Conservation (phyloP, 2,329 filamentous ascomycete genomes). For the Aspergillus unguis region DNA sequence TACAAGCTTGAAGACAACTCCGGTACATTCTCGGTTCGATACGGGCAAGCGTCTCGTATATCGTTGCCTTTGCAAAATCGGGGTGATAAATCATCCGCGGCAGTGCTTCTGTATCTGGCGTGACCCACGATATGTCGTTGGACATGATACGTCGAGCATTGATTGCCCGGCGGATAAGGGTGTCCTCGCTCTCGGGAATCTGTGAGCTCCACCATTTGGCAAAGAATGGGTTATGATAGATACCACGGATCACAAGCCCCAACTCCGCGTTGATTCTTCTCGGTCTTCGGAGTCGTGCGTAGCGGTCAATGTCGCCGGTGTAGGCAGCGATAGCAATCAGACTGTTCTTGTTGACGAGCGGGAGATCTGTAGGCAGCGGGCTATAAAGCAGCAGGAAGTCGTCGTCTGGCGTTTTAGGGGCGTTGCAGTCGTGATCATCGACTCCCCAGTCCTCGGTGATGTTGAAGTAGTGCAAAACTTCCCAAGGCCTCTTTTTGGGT, state of each 20-base stretch:
- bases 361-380: conserved; percentile 36
- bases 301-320: conserved; percentile 41
- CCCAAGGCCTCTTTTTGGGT: no score
- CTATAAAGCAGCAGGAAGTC: background rate
- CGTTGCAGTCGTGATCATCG: conserved; percentile 4
- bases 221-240: conserved; percentile 40
- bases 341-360: conserved; percentile 37
- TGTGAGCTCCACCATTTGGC: conserved; percentile 31
- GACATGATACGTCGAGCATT: conserved; percentile 6
- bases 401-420: background rate
- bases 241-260: conserved; percentile 31
- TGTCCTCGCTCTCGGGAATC: background rate
- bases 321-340: conserved; percentile 40
- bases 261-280: conserved; percentile 23
- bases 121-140: background rate
- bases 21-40: background rate
- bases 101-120: background rate
- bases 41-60: background rate
- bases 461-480: background rate
- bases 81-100: background rate
- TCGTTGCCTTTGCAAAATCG: background rate
- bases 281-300: conserved; percentile 34
- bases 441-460: background rate
- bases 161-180: background rate
- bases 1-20: background rate